Evolutionary conservation across 1,284 basidiomycete genomes (phyloP).

Genomic region (Rhodotorula sp.): DNA sequence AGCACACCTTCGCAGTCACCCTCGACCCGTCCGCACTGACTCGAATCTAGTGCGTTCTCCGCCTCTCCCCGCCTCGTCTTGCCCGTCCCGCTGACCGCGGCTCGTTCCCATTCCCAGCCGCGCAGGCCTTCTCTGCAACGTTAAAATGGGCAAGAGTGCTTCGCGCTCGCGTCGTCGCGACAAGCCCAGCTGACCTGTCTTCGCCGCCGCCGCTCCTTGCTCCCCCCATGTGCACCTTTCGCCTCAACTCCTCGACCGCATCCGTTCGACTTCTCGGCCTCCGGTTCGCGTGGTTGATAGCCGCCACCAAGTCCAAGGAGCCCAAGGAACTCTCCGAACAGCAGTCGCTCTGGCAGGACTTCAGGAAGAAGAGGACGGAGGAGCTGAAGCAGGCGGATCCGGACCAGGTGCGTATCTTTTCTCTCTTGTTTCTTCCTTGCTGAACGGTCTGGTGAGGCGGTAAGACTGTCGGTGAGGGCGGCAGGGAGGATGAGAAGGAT

Average conservation of each 20-base stretch:
- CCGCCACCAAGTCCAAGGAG: not conserved
- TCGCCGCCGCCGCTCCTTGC: no score
- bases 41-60: no score
- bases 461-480: not conserved
- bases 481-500: not conserved
- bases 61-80: no score
- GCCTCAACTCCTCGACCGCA: not conserved
- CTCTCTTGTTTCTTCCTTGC: no score
- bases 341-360: not conserved
- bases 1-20: not conserved
- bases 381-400: not conserved
- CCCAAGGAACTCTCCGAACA: not conserved
- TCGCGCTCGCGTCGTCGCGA: no score
- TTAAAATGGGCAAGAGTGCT: no score
- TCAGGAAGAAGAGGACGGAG: not conserved
- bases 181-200: no score
- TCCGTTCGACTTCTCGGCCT: not conserved
- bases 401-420: not conserved
- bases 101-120: no score
- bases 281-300: no score
- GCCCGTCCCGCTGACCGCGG: no score
- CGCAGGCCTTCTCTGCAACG: no score
- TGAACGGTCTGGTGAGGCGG: no score
- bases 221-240: not conserved
- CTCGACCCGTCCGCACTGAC: not conserved